These are phyloP conservation scores for Trametes punicea DNA, from an alignment of 768 basidiomycete species.

Conservation along the genomic window DNA sequence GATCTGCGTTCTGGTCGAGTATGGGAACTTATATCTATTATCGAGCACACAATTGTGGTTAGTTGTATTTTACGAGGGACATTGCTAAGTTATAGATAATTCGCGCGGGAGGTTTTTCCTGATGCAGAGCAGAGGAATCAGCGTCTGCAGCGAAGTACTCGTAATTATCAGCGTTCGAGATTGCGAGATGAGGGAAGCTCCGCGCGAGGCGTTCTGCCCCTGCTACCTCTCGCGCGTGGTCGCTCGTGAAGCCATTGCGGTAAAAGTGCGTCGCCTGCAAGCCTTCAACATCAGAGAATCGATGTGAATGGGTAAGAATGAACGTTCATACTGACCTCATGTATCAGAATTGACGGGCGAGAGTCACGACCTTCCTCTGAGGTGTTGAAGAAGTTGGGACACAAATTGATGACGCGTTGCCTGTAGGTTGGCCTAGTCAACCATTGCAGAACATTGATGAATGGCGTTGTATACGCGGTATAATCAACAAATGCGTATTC, in stretches of 20 bases:
- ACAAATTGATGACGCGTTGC: background rate
- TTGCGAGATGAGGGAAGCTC: background rate
- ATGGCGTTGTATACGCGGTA: background rate
- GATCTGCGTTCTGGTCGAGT: no score
- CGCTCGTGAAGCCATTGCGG: conserved; percentile 3
- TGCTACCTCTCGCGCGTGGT: background rate
- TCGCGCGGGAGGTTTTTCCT: no score
- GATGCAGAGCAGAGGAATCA: no score
- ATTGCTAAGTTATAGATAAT: no score
- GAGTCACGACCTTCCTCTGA: background rate
- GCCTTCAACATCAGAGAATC: no score
- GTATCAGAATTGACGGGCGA: background rate
- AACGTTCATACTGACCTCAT: background rate
- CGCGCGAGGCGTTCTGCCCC: background rate
- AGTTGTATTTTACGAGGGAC: no score
- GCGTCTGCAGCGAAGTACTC: conserved; percentile 1
- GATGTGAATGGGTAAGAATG: no score
- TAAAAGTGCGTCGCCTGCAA: background rate
- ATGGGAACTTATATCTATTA: no score
- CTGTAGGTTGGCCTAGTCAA: background rate
- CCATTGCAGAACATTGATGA: background rate
- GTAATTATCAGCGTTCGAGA: conserved; percentile 7
- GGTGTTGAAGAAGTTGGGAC: background rate
- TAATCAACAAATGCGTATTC: background rate
- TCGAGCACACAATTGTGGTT: no score